Percentiles rank a stretch among this genome's conserved stretches.
These are phyloP conservation scores for Andalucia godoyi DNA, from an alignment of 78 protist genomes.

Conservation along the genomic window DNA sequence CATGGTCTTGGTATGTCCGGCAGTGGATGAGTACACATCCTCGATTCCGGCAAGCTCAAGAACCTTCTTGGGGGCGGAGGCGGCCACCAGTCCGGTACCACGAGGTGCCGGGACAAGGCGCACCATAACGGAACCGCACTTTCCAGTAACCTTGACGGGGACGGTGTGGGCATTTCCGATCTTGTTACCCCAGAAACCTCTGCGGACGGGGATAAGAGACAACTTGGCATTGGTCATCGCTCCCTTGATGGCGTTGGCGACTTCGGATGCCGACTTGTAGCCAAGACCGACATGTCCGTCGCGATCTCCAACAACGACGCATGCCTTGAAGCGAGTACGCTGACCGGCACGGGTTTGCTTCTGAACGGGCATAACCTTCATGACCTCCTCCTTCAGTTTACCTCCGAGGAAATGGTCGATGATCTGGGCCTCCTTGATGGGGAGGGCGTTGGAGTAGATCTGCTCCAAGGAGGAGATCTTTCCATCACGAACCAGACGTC, in stretches of 20 bases:
- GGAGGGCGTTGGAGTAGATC: conserved; percentile 95
- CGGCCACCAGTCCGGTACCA: conserved; percentile 99
- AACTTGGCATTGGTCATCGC: conserved; percentile 94
- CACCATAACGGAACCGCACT: conserved; percentile 96
- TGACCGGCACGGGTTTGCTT: conserved; percentile 99
- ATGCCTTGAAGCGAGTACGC: conserved; percentile 98
- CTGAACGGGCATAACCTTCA: conserved; percentile 98
- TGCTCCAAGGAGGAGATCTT: conserved; percentile 88
- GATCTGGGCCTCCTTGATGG: conserved; percentile 99
- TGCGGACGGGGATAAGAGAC: conserved; percentile 93
- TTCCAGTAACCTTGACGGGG: conserved; percentile 97
- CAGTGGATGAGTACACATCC: conserved; percentile 94
- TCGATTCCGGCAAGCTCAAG: conserved; percentile 94
- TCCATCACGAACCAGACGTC: conserved; percentile 94
- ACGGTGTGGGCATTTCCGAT: conserved; percentile 99
- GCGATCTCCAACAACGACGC: conserved; percentile 82
- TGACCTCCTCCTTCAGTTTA: conserved; percentile 92
- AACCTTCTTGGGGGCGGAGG: conserved; percentile 91
- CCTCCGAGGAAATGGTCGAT: conserved; percentile 74
- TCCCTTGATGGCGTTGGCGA: conserved; percentile 98
- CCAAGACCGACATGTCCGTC: conserved; percentile 99
- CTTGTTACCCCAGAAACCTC: conserved; percentile 99
- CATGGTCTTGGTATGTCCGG: conserved; percentile 93
- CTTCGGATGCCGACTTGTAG: conserved; percentile 96
- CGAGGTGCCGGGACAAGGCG: conserved; percentile 99